phyloP scores from a whole-genome alignment of 2,329 filamentous ascomycete genomes.

The Ceratocystis papillata region DNA sequence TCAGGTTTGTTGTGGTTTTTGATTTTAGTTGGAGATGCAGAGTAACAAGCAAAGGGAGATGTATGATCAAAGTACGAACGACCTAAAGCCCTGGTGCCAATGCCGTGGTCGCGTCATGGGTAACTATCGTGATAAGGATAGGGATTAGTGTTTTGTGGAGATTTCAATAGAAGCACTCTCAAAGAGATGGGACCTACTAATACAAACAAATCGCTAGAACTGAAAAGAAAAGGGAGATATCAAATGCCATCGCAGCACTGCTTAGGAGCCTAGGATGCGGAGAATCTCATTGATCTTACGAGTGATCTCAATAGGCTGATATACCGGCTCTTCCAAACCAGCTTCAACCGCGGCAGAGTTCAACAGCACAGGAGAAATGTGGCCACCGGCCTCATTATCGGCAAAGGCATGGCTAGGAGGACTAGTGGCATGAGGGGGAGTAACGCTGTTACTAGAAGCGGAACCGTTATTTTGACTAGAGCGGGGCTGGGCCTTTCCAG shows the following conservation, averaged over 20 bases:
- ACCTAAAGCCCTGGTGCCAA: background rate
- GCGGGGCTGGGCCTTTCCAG: background rate
- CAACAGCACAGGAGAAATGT: background rate
- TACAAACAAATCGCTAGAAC: background rate
- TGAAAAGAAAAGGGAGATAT: background rate
- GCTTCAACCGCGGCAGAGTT: slow-evolving; percentile 4
- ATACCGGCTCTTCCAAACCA: background rate
- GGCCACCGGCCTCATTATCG: background rate
- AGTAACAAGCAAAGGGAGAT: background rate
- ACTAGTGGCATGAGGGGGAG: background rate
- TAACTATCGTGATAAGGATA: background rate
- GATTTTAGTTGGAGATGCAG: background rate
- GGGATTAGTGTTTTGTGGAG: background rate
- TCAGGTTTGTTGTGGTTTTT: background rate
- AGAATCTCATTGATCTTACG: slow-evolving; percentile 12
- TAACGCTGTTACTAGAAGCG: background rate
- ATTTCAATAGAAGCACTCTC: background rate
- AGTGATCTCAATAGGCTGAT: slow-evolving; percentile 10
- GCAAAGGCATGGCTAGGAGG: background rate
- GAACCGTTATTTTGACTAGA: background rate
- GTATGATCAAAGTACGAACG: background rate
- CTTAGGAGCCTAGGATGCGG: background rate
- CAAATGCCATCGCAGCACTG: background rate
- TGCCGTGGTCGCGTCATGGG: background rate
- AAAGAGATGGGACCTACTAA: background rate